A percentile compares a stretch with the other conserved stretches of the same genome.
Conservation (phyloP, 176 grass and related monocot species). For the Miscanthus lutarioriparius region DNA sequence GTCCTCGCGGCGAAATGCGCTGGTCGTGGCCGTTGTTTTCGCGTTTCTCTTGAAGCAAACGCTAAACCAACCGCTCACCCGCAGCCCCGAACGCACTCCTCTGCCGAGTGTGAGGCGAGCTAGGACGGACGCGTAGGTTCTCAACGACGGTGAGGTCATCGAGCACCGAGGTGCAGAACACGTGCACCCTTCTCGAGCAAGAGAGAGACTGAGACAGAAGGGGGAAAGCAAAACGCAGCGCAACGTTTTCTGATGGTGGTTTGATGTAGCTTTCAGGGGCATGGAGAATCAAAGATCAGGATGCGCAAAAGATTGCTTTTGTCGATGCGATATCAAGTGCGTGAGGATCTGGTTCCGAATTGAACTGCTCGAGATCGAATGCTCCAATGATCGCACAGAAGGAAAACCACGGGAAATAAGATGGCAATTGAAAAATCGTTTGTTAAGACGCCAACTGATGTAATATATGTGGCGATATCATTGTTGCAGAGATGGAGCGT, state of each 20-base stretch:
- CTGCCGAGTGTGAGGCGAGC: slow-evolving; percentile 3
- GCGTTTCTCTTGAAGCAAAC: slow-evolving; percentile 63
- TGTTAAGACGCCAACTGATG: no score
- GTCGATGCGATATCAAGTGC: neutral
- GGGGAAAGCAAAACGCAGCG: neutral
- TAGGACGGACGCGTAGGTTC: no score
- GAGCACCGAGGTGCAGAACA: slow-evolving; percentile 2
- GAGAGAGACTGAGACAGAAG: neutral
- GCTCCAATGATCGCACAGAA: neutral
- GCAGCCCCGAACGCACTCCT: slow-evolving; percentile 24
- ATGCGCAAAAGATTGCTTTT: neutral
- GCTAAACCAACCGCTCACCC: slow-evolving; percentile 56
- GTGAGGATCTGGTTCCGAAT: neutral
- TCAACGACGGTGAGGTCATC: slow-evolving; percentile 19
- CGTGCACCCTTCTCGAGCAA: slow-evolving; percentile 19
- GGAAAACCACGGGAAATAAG: neutral
- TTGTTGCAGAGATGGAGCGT: no score
- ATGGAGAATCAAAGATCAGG: slow-evolving; percentile 26
- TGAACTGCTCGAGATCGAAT: neutral
- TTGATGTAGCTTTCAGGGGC: slow-evolving; percentile 45
- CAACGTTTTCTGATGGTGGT: slow-evolving; percentile 9
- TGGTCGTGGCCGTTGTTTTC: slow-evolving; percentile 46
- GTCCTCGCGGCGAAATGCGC: neutral
- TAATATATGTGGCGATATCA: no score
- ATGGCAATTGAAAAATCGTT: no score